phyloP scores from a whole-genome alignment of 805 yeast genomes.

The Ogataea corticis region DNA sequence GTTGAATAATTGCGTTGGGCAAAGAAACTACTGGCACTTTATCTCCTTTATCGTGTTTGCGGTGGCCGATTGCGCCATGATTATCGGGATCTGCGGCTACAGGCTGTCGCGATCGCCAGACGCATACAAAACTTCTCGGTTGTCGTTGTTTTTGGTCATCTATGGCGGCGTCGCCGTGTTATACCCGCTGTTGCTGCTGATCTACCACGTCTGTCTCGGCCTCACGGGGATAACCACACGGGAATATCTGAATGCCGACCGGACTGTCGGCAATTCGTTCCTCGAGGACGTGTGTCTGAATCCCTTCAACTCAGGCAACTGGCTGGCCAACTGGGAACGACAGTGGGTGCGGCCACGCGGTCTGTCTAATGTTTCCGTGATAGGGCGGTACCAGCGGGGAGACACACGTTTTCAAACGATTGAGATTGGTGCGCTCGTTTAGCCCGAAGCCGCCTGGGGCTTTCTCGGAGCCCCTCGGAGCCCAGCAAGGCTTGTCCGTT shows the following conservation, averaged over 20 bases:
- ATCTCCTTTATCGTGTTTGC: slow-evolving; percentile 47
- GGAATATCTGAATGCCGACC: slow-evolving; percentile 58
- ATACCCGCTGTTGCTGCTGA: slow-evolving; percentile 57
- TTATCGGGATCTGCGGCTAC: slow-evolving; percentile 35
- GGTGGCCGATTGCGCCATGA: slow-evolving; percentile 31
- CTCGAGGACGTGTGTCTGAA: slow-evolving; percentile 36
- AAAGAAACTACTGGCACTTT: slow-evolving; percentile 67
- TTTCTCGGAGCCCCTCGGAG: no score
- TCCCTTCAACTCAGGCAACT: slow-evolving; percentile 39
- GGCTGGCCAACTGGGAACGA: slow-evolving; percentile 33
- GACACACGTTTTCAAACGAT: slow-evolving; percentile 40
- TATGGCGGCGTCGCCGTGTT: slow-evolving; percentile 45
- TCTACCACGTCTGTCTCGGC: slow-evolving; percentile 55
- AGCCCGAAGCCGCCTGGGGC: background rate
- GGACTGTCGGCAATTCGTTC: slow-evolving; percentile 23
- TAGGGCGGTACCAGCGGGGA: slow-evolving; percentile 33
- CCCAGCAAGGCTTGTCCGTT: no score
- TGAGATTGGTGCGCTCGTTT: slow-evolving; percentile 15
- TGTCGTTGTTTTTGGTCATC: slow-evolving; percentile 53
- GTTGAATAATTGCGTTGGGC: slow-evolving; percentile 77
- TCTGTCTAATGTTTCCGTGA: slow-evolving; percentile 29
- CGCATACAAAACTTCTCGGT: slow-evolving; percentile 32
- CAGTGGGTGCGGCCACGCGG: slow-evolving; percentile 44
- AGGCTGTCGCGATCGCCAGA: slow-evolving; percentile 20
- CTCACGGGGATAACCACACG: slow-evolving; percentile 67